These are phyloP conservation scores for Solanum gandarillasii DNA, from an alignment of 257 asterid genomes.

Conservation along the genomic window DNA sequence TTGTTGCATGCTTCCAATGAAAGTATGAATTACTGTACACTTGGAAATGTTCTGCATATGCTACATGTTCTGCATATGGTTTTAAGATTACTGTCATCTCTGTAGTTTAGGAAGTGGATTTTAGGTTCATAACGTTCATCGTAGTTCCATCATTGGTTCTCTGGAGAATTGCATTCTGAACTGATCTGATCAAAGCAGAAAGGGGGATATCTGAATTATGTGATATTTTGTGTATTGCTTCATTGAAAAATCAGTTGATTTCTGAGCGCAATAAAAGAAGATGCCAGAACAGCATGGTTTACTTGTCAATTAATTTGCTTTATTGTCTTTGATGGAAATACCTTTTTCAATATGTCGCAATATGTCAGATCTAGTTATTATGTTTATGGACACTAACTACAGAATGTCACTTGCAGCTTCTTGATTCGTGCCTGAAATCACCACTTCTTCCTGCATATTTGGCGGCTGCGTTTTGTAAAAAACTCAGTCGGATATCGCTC, in stretches of 20 bases:
- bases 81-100: not conserved
- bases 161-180: not conserved
- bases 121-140: not conserved
- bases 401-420: slow-evolving; percentile 47
- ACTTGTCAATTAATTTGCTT: not conserved
- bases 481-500: slow-evolving; percentile 75
- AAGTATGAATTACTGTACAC: not conserved
- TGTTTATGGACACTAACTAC: not conserved
- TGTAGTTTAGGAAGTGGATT: not conserved
- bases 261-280: not conserved
- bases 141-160: not conserved
- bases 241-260: not conserved
- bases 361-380: not conserved
- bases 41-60: not conserved
- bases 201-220: not conserved
- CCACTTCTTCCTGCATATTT: slow-evolving; percentile 93
- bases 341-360: not conserved
- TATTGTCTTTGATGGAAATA: not conserved
- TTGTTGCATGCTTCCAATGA: not conserved
- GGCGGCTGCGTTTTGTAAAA: slow-evolving; percentile 93
- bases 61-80: not conserved
- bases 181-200: not conserved
- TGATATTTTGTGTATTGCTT: not conserved
- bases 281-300: not conserved
- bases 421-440: slow-evolving; percentile 89